Conservation (phyloP, 2,329 filamentous ascomycete species). For the Fusarium euwallaceae region DNA sequence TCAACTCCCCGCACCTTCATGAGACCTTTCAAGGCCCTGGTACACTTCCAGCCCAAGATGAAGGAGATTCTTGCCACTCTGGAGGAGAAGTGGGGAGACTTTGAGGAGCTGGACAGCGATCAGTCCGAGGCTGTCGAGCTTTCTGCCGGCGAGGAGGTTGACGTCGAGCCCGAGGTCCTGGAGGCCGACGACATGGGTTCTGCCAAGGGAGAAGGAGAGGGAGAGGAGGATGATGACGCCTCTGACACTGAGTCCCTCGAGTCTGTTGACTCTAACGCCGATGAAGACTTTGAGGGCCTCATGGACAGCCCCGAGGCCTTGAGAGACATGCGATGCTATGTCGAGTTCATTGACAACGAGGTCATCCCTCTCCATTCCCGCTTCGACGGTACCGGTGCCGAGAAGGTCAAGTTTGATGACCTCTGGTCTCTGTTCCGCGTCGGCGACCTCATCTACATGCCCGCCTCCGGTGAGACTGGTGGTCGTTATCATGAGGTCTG, state of each 20-base stretch:
- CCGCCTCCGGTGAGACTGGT: constrained; percentile 50
- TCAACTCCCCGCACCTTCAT: constrained; percentile 56
- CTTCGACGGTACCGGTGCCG: constrained; percentile 45
- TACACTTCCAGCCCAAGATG: constrained; percentile 59
- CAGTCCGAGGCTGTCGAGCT: constrained; percentile 43
- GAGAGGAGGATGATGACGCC: constrained; percentile 8
- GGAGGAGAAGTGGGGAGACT: constrained; percentile 58
- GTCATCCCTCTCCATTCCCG: constrained; percentile 53
- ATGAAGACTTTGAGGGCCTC: constrained; percentile 51
- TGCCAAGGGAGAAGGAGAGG: neutral
- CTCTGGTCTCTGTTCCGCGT: constrained; percentile 58
- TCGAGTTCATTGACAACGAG: constrained; percentile 59
- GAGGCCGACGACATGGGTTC: neutral
- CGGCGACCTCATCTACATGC: constrained; percentile 58
- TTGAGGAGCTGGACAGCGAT: constrained; percentile 48
- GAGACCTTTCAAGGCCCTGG: constrained; percentile 56
- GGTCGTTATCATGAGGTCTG: constrained; percentile 57
- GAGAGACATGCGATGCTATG: constrained; percentile 58
- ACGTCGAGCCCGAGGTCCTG: constrained; percentile 44
- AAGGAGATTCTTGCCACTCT: constrained; percentile 53
- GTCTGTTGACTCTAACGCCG: constrained; percentile 54
- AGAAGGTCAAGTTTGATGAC: constrained; percentile 56
- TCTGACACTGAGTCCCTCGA: constrained; percentile 50
- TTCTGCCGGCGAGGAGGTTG: constrained; percentile 39
- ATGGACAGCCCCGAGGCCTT: constrained; percentile 57